Evolutionary conservation across 2,329 filamentous ascomycete genomes (phyloP), one percentile per base, ranked within the genome.

Genomic region (Tympanopsis confertula): DNA sequence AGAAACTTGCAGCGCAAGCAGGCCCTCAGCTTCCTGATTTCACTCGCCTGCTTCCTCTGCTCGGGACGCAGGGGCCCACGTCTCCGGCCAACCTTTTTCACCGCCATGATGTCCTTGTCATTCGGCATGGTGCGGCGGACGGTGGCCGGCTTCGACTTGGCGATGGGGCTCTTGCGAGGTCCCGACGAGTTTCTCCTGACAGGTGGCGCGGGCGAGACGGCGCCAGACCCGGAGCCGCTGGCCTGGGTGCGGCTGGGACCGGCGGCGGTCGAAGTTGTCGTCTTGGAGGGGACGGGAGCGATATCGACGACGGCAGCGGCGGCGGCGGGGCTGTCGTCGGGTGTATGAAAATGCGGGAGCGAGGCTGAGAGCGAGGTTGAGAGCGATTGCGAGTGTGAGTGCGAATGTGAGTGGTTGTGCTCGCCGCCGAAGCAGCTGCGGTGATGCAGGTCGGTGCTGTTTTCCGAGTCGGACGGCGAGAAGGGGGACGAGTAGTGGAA

Each of bases 1-100:
- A 96, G 71, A 68, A 95, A 96, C 66, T 95, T 95, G 75, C 89
- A 96, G 47, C 89, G 81, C 50, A 96, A 68, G 59, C 89, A 96
- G 35, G 89, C 89, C 54, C 89, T 76, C 50, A 95, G 69, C 63
- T 96, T 96, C 58, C 89, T 78, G 56, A 96, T 96, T 62, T 96
- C 89, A 52, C 88, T 91, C 19, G 89, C 89, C 61, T 95, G 89
- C 64, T 94, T 93, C 48, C 89, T 77, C 67, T 95, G 89, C 59
- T 96, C 89, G 10, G 88, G 87, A 51, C 87, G 72, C 48, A 96
- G 74, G 41, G 89, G 89, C 24, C 89, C 89, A 57, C 85, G 85
- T 62, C 89, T 78, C 53, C 86, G 80, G 36, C 89, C 89, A 42
- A 95, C 84, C 59, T 88, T 87, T 74, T 95, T 96, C 71, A 95